phyloP scores from a whole-genome alignment of 2,329 filamentous ascomycete genomes.

The Sporothrix phasma region DNA sequence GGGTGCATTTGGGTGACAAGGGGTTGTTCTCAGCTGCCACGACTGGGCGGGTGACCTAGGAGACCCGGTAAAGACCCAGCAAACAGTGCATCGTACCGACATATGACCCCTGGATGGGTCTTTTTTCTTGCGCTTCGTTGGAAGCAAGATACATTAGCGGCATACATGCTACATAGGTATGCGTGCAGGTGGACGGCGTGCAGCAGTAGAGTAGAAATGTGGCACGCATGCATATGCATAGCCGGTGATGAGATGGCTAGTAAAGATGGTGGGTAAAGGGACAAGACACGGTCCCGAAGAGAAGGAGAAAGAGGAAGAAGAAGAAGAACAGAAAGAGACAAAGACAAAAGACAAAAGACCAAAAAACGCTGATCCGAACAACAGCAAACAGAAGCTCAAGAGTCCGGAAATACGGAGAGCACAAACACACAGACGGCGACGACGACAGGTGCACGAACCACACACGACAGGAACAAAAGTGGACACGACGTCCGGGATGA shows the following conservation, averaged over 20 bases:
- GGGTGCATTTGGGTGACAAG: not conserved
- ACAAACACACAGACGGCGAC: not conserved
- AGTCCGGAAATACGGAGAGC: not conserved
- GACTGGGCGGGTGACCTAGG: not conserved
- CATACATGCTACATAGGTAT: not conserved
- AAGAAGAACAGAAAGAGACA: not conserved
- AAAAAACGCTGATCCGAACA: not conserved
- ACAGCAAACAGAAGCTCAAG: not conserved
- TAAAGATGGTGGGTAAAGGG: not conserved
- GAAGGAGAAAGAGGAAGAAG: not conserved
- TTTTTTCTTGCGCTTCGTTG: too few species aligned
- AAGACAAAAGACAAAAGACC: not conserved
- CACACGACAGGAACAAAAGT: too few species aligned
- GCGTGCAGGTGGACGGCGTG: too few species aligned
- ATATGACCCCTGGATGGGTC: not conserved
- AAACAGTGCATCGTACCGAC: too few species aligned
- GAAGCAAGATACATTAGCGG: not conserved
- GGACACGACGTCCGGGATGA: too few species aligned
- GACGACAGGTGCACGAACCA: not conserved
- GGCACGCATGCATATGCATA: constrained; percentile 1
- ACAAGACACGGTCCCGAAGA: too few species aligned
- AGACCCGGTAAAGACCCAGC: not conserved
- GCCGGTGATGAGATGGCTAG: not conserved
- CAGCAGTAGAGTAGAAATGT: too few species aligned
- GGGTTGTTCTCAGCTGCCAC: not conserved